These are phyloP conservation scores for Verticillium klebahnii DNA, from an alignment of 2,329 filamentous ascomycete species.

Conservation along the genomic window DNA sequence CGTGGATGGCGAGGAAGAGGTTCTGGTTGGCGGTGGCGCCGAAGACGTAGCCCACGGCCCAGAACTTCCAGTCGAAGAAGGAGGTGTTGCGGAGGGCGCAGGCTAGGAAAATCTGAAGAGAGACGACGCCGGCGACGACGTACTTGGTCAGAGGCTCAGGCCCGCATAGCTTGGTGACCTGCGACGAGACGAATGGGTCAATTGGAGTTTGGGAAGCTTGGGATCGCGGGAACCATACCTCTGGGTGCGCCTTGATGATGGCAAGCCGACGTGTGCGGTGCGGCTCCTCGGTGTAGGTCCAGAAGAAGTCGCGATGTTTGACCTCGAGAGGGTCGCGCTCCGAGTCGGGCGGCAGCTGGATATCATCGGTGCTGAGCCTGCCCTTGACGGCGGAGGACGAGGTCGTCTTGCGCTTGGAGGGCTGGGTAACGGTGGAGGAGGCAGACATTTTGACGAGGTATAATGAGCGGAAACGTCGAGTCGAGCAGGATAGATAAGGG, in stretches of 20 bases:
- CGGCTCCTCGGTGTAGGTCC: constrained; percentile 98
- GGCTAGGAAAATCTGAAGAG: constrained; percentile 73
- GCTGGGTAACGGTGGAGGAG: constrained; percentile 27
- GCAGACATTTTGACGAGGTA: constrained; percentile 16
- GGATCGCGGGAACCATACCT: constrained; percentile 49
- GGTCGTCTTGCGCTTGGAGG: constrained; percentile 18
- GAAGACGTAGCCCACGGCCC: constrained; percentile 82
- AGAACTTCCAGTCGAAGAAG: constrained; percentile 79
- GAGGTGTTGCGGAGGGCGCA: constrained; percentile 71
- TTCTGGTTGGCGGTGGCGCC: constrained; percentile 98
- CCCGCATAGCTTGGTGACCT: constrained; percentile 96
- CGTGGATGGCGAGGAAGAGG: constrained; percentile 95
- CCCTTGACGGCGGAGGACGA: constrained; percentile 15
- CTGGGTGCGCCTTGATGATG: constrained; percentile 97
- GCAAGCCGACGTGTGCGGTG: constrained; percentile 85
- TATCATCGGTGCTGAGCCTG: constrained; percentile 14
- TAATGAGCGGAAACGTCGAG: background rate
- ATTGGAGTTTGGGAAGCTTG: background rate
- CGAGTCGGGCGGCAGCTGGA: constrained; percentile 13
- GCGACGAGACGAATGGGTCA: background rate
- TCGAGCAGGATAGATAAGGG: background rate
- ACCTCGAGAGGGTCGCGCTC: constrained; percentile 34
- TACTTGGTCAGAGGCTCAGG: constrained; percentile 96
- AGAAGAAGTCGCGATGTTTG: constrained; percentile 73
- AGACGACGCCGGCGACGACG: constrained; percentile 77